These are phyloP conservation scores for Leptographium radiaticola DNA, from an alignment of 2,329 filamentous ascomycete genomes.

Conservation along the genomic window DNA sequence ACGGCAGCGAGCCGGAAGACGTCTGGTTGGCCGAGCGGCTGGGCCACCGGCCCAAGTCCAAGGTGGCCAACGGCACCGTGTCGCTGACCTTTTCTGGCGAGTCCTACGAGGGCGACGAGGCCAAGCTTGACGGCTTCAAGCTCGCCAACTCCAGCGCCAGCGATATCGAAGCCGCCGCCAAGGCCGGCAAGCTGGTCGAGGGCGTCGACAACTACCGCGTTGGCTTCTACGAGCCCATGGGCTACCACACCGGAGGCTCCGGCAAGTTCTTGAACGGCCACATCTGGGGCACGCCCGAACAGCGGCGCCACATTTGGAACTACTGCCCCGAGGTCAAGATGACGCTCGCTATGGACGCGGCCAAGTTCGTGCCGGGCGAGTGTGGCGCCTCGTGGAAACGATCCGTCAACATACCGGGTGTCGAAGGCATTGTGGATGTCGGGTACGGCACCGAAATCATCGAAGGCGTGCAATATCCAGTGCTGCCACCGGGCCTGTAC, in stretches of 20 bases:
- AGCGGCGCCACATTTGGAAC: constrained; percentile 37
- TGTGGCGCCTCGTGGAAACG: constrained; percentile 35
- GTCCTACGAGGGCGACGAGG: constrained; percentile 23
- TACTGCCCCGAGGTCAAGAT: constrained; percentile 49
- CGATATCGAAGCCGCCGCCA: constrained; percentile 17
- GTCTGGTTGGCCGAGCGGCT: constrained; percentile 42
- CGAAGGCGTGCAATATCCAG: constrained; percentile 26
- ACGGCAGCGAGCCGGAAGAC: constrained; percentile 37
- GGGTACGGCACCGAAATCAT: constrained; percentile 27
- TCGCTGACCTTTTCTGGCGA: constrained; percentile 38
- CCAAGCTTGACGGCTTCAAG: constrained; percentile 12
- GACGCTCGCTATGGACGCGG: constrained; percentile 40
- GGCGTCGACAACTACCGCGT: constrained; percentile 36
- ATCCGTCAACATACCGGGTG: constrained; percentile 11
- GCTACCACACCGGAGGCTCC: constrained; percentile 41
- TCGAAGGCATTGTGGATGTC: constrained; percentile 13
- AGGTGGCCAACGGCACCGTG: constrained; percentile 37
- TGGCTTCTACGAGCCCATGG: constrained; percentile 45
- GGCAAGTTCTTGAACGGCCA: constrained; percentile 29
- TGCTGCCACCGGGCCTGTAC: constrained; percentile 21
- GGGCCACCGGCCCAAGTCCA: constrained; percentile 31
- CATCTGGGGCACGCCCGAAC: constrained; percentile 35
- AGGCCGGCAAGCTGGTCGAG: constrained; percentile 20
- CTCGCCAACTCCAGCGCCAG: constrained; percentile 12
- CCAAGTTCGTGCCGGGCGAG: constrained; percentile 33